Percentiles rank a stretch among this genome's conserved stretches.
phyloP scores from a whole-genome alignment of 2,329 filamentous ascomycete genomes.

The Alternaria novae-zelandiae region DNA sequence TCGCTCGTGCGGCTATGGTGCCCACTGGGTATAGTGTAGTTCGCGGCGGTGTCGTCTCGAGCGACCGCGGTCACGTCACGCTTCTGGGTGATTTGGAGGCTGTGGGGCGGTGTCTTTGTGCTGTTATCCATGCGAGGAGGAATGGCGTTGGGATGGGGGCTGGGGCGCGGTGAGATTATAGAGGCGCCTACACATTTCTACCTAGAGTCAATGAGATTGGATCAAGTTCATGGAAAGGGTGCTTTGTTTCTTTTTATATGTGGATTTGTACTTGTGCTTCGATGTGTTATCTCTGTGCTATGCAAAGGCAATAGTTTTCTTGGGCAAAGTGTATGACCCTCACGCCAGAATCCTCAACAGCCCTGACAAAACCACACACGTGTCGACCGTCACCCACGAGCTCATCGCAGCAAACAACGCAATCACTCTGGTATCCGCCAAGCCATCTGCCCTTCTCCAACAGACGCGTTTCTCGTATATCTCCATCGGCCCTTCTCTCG shows the following conservation, averaged over 20 bases:
- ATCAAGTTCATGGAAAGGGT: neutral
- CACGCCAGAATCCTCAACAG: neutral
- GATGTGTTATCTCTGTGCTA: neutral
- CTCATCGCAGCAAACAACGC: neutral
- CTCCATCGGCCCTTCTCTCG: neutral
- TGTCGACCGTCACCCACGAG: rapidly evolving
- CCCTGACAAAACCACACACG: neutral
- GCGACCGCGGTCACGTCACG: constrained; percentile 85
- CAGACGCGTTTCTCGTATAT: neutral
- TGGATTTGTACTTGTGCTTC: neutral
- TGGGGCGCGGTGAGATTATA: constrained; percentile 42
- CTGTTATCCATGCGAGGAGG: constrained; percentile 69
- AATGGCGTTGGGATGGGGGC: constrained; percentile 74
- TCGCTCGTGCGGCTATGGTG: constrained; percentile 84
- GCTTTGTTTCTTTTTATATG: neutral
- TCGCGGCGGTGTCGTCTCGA: constrained; percentile 75
- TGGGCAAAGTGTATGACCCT: neutral
- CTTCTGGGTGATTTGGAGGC: constrained; percentile 84
- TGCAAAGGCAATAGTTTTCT: neutral
- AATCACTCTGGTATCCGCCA: neutral
- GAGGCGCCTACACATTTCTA: constrained; percentile 50
- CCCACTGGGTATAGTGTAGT: constrained; percentile 79
- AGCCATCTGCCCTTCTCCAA: neutral
- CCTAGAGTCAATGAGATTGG: neutral
- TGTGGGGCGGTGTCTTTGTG: constrained; percentile 75